phyloP scores from a whole-genome alignment of 2,329 filamentous ascomycete genomes.

The Apiospora aurea region DNA sequence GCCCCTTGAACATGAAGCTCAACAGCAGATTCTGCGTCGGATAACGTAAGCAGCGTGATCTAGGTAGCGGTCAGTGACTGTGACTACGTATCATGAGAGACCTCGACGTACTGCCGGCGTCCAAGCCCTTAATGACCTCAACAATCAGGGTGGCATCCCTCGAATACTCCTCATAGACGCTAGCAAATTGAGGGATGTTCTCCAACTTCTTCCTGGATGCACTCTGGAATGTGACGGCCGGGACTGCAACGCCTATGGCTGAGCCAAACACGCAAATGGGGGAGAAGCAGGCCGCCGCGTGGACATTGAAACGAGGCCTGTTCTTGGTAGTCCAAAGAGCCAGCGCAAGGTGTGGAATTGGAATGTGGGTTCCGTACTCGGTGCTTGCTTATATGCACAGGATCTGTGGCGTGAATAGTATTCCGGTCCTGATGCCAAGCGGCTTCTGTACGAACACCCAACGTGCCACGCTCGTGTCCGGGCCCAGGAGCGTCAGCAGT shows the following conservation, averaged over 20 bases:
- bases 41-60: slow-evolving; percentile 27
- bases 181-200: slow-evolving; percentile 56
- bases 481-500: slow-evolving; percentile 55
- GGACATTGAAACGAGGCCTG: slow-evolving; percentile 45
- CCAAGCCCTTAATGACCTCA: slow-evolving; percentile 59
- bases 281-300: slow-evolving; percentile 70
- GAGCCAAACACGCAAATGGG: slow-evolving; percentile 70
- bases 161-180: slow-evolving; percentile 28
- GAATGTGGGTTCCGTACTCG: slow-evolving; percentile 28
- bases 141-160: slow-evolving; percentile 63
- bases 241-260: slow-evolving; percentile 69
- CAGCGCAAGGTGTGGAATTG: not conserved
- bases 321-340: not conserved
- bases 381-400: slow-evolving; percentile 70
- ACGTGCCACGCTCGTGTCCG: slow-evolving; percentile 56
- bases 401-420: slow-evolving; percentile 68
- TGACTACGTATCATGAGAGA: slow-evolving; percentile 34
- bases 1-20: slow-evolving; percentile 41
- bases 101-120: slow-evolving; percentile 47
- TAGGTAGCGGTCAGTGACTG: slow-evolving; percentile 27
- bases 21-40: slow-evolving; percentile 36
- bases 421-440: slow-evolving; percentile 66
- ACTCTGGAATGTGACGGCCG: slow-evolving; percentile 75
- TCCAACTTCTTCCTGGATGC: slow-evolving; percentile 59
- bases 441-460: slow-evolving; percentile 70